These are phyloP conservation scores for Acaromyces ingoldii DNA, from an alignment of 1,284 basidiomycete genomes.

Conservation along the genomic window DNA sequence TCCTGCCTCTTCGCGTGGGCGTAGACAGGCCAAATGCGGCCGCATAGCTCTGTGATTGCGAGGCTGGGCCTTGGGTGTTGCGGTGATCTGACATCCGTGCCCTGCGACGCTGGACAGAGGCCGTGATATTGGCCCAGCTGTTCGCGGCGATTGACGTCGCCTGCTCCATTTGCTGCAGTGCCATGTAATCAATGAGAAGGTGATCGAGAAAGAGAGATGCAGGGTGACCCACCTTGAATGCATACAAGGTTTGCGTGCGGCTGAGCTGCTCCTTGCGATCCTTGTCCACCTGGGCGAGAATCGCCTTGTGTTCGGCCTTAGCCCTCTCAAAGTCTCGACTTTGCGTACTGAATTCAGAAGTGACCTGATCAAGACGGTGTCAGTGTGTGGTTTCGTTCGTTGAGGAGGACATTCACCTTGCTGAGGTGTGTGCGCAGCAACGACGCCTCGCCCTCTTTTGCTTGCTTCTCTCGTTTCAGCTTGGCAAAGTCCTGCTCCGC, in stretches of 20 bases:
- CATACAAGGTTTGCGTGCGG: background rate
- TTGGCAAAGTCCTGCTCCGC: background rate
- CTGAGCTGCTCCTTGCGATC: background rate
- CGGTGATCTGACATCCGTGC: background rate
- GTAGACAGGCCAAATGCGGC: conserved; percentile 2
- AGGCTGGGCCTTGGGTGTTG: background rate
- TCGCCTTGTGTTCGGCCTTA: background rate
- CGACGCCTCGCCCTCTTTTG: background rate
- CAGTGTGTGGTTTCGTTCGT: background rate
- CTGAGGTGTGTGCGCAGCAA: background rate
- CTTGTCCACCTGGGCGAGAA: background rate
- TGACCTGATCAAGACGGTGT: background rate
- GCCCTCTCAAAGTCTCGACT: background rate
- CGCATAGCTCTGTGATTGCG: background rate
- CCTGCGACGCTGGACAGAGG: background rate
- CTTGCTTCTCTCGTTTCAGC: background rate
- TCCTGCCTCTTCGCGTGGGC: background rate
- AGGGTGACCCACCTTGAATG: too few relatives aligned
- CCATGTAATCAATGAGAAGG: too few relatives aligned
- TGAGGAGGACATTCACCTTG: background rate
- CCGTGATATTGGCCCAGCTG: conserved; percentile 2
- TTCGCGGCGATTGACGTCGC: background rate
- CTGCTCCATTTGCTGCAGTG: background rate
- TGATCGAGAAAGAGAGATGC: too few relatives aligned
- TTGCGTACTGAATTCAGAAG: background rate